Base-by-base conservation (phyloP, 2,329 filamentous ascomycete species). In the Cyclaneusma minus region DNA sequence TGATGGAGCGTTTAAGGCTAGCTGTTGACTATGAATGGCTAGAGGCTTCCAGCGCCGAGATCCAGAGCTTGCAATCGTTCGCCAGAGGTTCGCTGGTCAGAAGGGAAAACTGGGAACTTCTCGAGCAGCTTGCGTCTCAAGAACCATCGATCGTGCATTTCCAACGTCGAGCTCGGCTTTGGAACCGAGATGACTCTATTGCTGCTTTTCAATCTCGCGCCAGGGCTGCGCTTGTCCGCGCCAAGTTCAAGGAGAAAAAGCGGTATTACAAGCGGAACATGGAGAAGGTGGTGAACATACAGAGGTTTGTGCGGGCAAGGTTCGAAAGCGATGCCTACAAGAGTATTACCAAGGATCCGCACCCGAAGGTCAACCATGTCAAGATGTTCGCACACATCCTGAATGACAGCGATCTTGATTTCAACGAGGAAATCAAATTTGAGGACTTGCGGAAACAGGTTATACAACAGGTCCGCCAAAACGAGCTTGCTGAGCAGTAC, bases 261-360 rank as follows among this genome's bases (percentile, higher is more conserved):
- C 73, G 72, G 13, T 87, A 79, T 55, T 98, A 85, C 60, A 76
- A 79, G 39, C 77, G 92, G 53, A 98, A 98, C 45, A 98, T 98
- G 89, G 74, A 93, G 44, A 95, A 91, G 53, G 89, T 98, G 14
- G 76, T 98, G 61, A 98, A 98, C 54, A 84, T 95, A 30, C 91
- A 98, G 49, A 98, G 89, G 48, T 92, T 95, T 39, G 76, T 95
- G 28, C 74, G 89, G 34, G 89, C 77, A 37, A 89, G 91, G 47
- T 81, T 95, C 25, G 89, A 98, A 51, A 89, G 89, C 27, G 83
- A 98, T 53, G 89, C 89, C 3, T 98, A 98, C 62, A 94, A 93
- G 65, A 93, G 82, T 48, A 63, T 98, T 37, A 95, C 85, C 3
- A 85, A 74, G 16, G 91, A 89, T 33, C 94, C 93, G 56, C 95